Conservation (phyloP, 805 yeast species). For the Brettanomyces custersianus region DNA sequence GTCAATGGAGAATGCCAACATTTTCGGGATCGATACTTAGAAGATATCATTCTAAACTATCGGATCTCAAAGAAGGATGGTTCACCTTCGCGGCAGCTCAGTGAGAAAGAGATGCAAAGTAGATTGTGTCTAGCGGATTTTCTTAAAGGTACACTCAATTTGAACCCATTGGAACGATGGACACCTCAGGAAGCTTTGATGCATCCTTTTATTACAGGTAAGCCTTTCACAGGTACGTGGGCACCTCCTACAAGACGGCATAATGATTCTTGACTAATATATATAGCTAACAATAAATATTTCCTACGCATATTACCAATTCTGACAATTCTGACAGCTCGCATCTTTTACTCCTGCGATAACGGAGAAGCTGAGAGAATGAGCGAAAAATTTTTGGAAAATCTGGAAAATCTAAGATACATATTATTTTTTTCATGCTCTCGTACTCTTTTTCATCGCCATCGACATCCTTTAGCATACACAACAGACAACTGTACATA, state of each 20-base stretch:
- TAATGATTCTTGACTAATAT: no score
- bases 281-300: no score
- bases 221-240: conserved; percentile 45
- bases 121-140: conserved; percentile 70
- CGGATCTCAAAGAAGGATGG: conserved; percentile 49
- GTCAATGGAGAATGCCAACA: conserved; percentile 72
- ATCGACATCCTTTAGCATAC: no score
- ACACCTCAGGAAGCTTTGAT: conserved; percentile 91
- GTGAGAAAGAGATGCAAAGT: conserved; percentile 66
- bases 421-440: no score
- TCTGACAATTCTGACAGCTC: no score
- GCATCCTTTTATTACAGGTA: conserved; percentile 82
- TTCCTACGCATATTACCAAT: no score
- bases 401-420: no score
- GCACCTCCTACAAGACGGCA: conserved; percentile 34
- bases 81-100: conserved; percentile 42
- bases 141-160: conserved; percentile 62
- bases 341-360: no score
- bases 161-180: conserved; percentile 92
- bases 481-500: no score
- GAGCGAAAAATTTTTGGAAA: no score
- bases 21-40: conserved; percentile 53
- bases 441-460: no score
- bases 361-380: no score
- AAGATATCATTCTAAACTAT: conserved; percentile 72